Conservation (phyloP, 2,329 filamentous ascomycete species). For the Pseudogymnoascus sp. region DNA sequence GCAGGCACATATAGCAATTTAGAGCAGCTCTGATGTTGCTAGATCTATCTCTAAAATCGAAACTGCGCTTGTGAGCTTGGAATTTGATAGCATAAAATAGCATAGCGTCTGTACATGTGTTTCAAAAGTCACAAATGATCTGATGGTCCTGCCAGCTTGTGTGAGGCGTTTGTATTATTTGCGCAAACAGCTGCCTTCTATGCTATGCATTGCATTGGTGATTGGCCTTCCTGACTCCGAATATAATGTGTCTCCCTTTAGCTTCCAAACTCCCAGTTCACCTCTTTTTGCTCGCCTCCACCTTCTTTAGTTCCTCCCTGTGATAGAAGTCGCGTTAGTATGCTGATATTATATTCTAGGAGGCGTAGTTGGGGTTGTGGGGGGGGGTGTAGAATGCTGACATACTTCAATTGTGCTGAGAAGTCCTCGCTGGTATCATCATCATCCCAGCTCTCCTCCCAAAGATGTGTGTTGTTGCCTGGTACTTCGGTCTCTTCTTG, state of each 20-base stretch:
- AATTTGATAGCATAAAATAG: not conserved
- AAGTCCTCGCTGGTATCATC: slow-evolving; percentile 97
- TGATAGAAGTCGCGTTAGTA: not conserved
- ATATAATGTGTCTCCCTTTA: slow-evolving; percentile 12
- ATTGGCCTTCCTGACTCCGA: slow-evolving; percentile 7
- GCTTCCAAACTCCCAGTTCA: slow-evolving; percentile 30
- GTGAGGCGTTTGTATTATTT: slow-evolving; percentile 8
- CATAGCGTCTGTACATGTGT: not conserved
- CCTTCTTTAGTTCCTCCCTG: slow-evolving; percentile 90
- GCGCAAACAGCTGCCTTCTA: slow-evolving; percentile 8
- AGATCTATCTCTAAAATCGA: slow-evolving; percentile 4
- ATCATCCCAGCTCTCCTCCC: slow-evolving; percentile 99
- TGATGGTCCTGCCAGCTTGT: not conserved
- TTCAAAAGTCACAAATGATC: not conserved
- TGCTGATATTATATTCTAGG: not conserved
- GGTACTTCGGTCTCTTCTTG: slow-evolving; percentile 84
- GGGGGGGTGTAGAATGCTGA: slow-evolving; percentile 17
- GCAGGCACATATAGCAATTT: slow-evolving; percentile 2
- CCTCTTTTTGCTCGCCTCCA: slow-evolving; percentile 65
- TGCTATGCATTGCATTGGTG: slow-evolving; percentile 5
- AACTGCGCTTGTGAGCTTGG: not conserved
- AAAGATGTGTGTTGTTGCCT: slow-evolving; percentile 71
- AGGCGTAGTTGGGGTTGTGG: not conserved
- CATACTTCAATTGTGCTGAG: slow-evolving; percentile 84
- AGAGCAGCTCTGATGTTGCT: slow-evolving; percentile 7